Percentiles rank a stretch among this genome's conserved stretches.
phyloP scores from a whole-genome alignment of 2,329 filamentous ascomycete species.

The Epichloe sibirici region DNA sequence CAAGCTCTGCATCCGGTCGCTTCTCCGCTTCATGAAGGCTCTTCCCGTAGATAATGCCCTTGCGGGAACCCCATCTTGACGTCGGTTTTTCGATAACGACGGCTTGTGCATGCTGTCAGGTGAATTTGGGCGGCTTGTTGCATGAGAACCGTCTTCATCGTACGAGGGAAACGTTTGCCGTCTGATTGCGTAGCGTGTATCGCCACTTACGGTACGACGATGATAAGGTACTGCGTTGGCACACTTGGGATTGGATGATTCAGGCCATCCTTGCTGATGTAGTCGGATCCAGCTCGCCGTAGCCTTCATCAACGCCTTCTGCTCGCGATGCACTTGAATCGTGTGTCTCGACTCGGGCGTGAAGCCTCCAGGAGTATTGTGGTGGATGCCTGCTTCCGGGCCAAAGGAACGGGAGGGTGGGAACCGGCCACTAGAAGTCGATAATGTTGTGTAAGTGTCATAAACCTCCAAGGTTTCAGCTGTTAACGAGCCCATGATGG shows the following conservation, averaged over 20 bases:
- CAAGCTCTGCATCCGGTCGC: constrained; percentile 5
- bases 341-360: constrained; percentile 19
- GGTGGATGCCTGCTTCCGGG: constrained; percentile 11
- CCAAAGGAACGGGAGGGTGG: constrained; percentile 30
- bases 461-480: constrained; percentile 53
- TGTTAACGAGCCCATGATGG: constrained; percentile 59
- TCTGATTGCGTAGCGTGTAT: constrained; percentile 1
- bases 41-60: constrained; percentile 15
- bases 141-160: constrained; percentile 3
- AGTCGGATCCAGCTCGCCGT: constrained; percentile 27
- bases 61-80: constrained; percentile 5
- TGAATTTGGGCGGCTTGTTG: constrained; percentile 1
- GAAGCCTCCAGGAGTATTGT: constrained; percentile 11
- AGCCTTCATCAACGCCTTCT: constrained; percentile 25
- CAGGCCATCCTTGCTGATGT: constrained; percentile 24
- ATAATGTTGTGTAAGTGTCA: constrained; percentile 51
- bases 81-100: not conserved
- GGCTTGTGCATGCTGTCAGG: not conserved
- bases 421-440: constrained; percentile 34
- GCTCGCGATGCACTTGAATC: constrained; percentile 18
- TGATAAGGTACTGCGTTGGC: constrained; percentile 13
- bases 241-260: constrained; percentile 17
- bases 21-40: constrained; percentile 15
- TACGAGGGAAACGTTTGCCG: constrained; percentile 9
- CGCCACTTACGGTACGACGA: constrained; percentile 11